Percentiles rank a stretch among this genome's conserved stretches.
phyloP scores from a whole-genome alignment of 495 filamentous ascomycete species.

The Extremus antarcticus region DNA sequence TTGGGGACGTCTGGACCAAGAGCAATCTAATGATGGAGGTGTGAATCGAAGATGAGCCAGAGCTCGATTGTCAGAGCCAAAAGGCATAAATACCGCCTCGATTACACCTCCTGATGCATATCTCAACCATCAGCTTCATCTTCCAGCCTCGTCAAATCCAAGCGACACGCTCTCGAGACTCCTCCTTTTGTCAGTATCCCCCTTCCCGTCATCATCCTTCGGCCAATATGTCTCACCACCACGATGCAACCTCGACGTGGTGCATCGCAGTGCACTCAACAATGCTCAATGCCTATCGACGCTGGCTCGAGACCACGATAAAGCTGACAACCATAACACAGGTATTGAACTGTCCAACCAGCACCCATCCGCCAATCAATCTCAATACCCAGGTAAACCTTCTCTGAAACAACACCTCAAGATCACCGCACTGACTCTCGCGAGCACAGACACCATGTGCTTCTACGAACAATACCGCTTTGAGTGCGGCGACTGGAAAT shows the following conservation, averaged over 20 bases:
- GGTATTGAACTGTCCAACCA: neutral
- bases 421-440: neutral
- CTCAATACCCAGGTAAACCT: neutral
- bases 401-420: neutral
- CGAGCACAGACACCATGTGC: constrained; percentile 40
- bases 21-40: neutral
- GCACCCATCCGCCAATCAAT: neutral
- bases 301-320: neutral
- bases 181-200: neutral
- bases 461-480: constrained; percentile 53
- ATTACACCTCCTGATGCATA: neutral
- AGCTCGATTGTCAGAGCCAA: neutral
- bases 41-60: neutral
- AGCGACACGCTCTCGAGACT: neutral
- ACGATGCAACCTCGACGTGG: neutral
- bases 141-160: neutral
- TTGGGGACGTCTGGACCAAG: constrained; percentile 5
- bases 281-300: neutral
- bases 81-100: constrained; percentile 15
- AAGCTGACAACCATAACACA: neutral
- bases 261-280: neutral
- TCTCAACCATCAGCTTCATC: neutral
- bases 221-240: neutral
- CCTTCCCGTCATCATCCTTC: neutral
- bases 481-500: constrained; percentile 84